These are phyloP conservation scores for Sarocladiaceae sp. DNA, from an alignment of 2,329 filamentous ascomycete species.

Conservation along the genomic window DNA sequence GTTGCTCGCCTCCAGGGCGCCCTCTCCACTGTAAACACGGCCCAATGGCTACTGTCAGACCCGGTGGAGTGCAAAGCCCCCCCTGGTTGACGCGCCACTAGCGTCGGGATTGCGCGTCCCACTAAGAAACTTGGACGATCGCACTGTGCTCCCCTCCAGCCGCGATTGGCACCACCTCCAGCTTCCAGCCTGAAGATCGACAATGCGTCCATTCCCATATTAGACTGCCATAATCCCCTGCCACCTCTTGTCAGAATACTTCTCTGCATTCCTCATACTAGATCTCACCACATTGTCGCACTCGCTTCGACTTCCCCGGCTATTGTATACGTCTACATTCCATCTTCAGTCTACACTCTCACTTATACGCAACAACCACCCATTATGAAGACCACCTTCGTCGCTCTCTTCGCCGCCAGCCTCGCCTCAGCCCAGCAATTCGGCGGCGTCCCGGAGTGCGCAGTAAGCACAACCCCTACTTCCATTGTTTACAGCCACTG, in stretches of 20 bases:
- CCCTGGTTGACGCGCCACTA: conserved; percentile 6
- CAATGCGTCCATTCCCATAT: too few relatives aligned
- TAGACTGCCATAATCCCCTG: too few relatives aligned
- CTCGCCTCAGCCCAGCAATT: conserved; percentile 10
- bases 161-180: neutral
- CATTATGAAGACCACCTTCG: conserved; percentile 9
- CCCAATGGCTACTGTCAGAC: too few relatives aligned
- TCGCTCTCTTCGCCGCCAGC: conserved; percentile 10
- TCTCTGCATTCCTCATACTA: neutral
- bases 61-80: too few relatives aligned
- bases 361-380: conserved; percentile 7
- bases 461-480: conserved; percentile 2
- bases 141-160: conserved; percentile 1
- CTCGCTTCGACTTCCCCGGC: neutral
- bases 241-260: neutral
- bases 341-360: neutral
- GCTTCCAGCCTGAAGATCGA: neutral
- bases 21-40: too few relatives aligned
- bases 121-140: neutral
- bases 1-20: too few relatives aligned
- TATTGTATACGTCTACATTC: too few relatives aligned
- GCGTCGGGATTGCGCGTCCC: conserved; percentile 8
- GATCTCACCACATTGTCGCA: neutral
- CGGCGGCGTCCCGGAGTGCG: conserved; percentile 1
- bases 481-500: neutral